These are phyloP conservation scores for Oligophagozyma castellii DNA, from an alignment of 1,139 yeast genomes.

Conservation along the genomic window DNA sequence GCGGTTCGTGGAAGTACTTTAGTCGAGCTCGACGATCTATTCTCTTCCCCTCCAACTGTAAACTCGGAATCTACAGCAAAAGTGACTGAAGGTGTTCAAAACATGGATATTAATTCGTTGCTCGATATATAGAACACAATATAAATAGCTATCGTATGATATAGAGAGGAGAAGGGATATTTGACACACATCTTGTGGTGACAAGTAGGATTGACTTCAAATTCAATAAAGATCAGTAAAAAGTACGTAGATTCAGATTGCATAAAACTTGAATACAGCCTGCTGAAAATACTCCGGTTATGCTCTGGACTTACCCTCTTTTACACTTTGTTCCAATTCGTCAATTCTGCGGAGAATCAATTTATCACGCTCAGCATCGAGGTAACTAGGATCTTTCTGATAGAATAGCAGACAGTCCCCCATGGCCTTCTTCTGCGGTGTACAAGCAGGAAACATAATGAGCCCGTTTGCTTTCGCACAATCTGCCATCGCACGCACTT, in stretches of 20 bases:
- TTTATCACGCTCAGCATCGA: constrained; percentile 59
- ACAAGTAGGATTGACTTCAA: not conserved
- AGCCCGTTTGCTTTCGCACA: constrained; percentile 43
- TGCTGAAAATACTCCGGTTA: not conserved
- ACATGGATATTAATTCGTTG: too few relatives aligned
- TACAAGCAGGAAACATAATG: constrained; percentile 44
- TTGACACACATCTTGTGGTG: too few relatives aligned
- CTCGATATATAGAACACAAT: too few relatives aligned
- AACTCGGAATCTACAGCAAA: constrained; percentile 4
- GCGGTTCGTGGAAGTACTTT: too few relatives aligned
- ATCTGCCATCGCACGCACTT: constrained; percentile 40
- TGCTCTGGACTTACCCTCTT: constrained; percentile 1
- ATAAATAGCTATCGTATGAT: not conserved
- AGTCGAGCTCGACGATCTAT: constrained; percentile 59
- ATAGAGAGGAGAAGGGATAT: too few relatives aligned
- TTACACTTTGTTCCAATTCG: constrained; percentile 13
- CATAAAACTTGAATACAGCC: too few relatives aligned
- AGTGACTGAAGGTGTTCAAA: constrained; percentile 12
- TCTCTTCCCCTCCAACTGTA: constrained; percentile 24
- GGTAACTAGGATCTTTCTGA: constrained; percentile 45
- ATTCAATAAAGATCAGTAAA: not conserved
- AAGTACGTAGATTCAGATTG: not conserved
- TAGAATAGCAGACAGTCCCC: constrained; percentile 55
- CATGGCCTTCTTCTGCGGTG: constrained; percentile 48
- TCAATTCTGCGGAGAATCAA: constrained; percentile 43